Percentiles rank a stretch among this genome's conserved stretches.
These are phyloP conservation scores for Cytospora paraplurivora DNA, from an alignment of 2,329 filamentous ascomycete genomes.

Conservation along the genomic window DNA sequence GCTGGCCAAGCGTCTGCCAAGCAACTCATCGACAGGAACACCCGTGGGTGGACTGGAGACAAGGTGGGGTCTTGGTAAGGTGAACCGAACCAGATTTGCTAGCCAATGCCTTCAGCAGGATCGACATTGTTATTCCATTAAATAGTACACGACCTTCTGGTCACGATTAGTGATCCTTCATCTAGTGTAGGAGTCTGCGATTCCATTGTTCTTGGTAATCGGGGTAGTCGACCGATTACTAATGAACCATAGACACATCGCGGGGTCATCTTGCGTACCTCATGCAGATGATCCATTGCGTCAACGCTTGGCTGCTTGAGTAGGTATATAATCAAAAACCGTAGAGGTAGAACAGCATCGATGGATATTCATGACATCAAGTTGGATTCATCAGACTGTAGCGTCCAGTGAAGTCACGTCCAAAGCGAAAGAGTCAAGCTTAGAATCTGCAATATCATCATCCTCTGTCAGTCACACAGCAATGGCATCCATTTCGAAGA, in stretches of 20 bases:
- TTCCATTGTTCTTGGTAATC: not conserved
- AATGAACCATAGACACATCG: not conserved
- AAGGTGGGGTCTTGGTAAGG: too few species aligned
- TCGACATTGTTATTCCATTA: too few species aligned
- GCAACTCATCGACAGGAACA: too few species aligned
- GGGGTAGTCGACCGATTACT: not conserved
- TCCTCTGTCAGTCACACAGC: not conserved
- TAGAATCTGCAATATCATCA: not conserved
- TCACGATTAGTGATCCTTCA: not conserved
- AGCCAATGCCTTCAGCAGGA: too few species aligned
- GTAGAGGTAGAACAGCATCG: not conserved
- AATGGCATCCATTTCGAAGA: conserved; percentile 33
- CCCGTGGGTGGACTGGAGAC: too few species aligned
- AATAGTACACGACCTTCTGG: not conserved
- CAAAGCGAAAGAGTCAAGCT: not conserved
- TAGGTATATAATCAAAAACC: not conserved
- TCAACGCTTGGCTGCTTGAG: not conserved
- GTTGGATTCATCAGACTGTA: not conserved
- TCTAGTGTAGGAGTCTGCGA: not conserved
- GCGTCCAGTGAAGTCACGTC: not conserved
- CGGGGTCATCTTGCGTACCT: not conserved
- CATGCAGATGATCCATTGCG: not conserved
- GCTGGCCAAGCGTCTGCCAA: too few species aligned
- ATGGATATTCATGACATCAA: not conserved
- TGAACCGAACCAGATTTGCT: too few species aligned